These are phyloP conservation scores for Zalerion maritima DNA, from an alignment of 495 filamentous ascomycete species.

Conservation along the genomic window DNA sequence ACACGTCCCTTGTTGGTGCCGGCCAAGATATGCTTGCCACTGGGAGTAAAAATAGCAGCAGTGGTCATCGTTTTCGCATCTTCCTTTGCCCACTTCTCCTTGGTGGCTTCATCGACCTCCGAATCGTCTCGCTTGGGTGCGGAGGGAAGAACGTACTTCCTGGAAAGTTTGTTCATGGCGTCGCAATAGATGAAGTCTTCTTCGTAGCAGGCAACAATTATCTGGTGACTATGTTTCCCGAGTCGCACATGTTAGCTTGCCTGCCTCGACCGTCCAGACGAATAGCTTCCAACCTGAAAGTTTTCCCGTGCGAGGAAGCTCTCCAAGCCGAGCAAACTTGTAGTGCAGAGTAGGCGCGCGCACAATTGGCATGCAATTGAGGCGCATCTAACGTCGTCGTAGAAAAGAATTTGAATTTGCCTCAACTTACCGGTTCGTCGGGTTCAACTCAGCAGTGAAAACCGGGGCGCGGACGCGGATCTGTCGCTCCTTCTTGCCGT, in stretches of 20 bases:
- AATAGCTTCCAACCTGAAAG: no score
- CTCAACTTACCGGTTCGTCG: constrained; percentile 76
- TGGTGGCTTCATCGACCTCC: constrained; percentile 44
- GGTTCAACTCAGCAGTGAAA: constrained; percentile 90
- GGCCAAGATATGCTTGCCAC: constrained; percentile 74
- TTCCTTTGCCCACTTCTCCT: constrained; percentile 74
- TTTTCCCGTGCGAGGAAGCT: no score
- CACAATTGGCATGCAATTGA: not conserved
- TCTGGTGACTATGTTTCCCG: constrained; percentile 45
- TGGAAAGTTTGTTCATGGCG: no score
- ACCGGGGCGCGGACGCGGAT: constrained; percentile 83
- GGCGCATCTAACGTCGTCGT: not conserved
- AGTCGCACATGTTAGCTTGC: no score
- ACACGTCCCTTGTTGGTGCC: constrained; percentile 91
- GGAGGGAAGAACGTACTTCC: constrained; percentile 66
- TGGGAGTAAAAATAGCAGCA: constrained; percentile 69
- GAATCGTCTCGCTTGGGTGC: constrained; percentile 58
- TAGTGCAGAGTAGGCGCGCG: no score
- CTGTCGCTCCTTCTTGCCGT: constrained; percentile 39
- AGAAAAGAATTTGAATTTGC: not conserved
- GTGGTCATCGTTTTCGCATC: constrained; percentile 92
- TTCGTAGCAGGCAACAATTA: constrained; percentile 83
- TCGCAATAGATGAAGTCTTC: no score
- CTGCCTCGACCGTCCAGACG: no score
- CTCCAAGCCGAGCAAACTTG: no score